Percentiles rank a stretch among this genome's conserved stretches.
Evolutionary conservation across 129 eudicot species (phyloP).

Genomic region (Ambrosia trifida): DNA sequence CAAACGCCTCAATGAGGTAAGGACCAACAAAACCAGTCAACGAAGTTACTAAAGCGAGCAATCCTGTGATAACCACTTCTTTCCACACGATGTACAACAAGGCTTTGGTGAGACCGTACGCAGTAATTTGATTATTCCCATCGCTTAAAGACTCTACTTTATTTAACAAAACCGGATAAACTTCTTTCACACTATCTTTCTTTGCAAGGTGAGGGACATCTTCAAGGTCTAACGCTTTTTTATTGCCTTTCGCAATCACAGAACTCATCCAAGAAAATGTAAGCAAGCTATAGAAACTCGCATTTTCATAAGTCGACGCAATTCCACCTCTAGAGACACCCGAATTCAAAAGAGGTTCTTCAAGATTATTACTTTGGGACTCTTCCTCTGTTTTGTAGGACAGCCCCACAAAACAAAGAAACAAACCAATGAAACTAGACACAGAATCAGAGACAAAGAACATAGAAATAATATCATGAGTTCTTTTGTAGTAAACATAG

Average conservation of each 20-base stretch:
- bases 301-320: constrained; percentile 57
- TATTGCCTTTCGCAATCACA: constrained; percentile 59
- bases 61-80: constrained; percentile 58
- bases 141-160: constrained; percentile 45
- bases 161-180: constrained; percentile 46
- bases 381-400: constrained; percentile 39
- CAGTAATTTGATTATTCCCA: constrained; percentile 38
- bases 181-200: constrained; percentile 54
- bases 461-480: constrained; percentile 28
- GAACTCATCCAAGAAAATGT: constrained; percentile 78
- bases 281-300: constrained; percentile 54
- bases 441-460: constrained; percentile 60
- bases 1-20: constrained; percentile 72
- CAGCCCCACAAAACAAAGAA: constrained; percentile 59
- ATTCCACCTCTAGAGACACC: constrained; percentile 38
- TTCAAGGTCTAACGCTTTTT: constrained; percentile 70
- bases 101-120: constrained; percentile 70
- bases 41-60: constrained; percentile 44
- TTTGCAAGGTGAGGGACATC: constrained; percentile 77
- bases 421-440: constrained; percentile 47
- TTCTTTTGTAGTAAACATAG: constrained; percentile 37
- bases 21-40: constrained; percentile 81
- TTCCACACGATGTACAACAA: constrained; percentile 59
- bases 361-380: constrained; percentile 37
- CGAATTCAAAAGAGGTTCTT: constrained; percentile 71